These are phyloP conservation scores for Mortierella sp. DNA, from an alignment of 371 early-diverging fungal species.

Conservation along the genomic window DNA sequence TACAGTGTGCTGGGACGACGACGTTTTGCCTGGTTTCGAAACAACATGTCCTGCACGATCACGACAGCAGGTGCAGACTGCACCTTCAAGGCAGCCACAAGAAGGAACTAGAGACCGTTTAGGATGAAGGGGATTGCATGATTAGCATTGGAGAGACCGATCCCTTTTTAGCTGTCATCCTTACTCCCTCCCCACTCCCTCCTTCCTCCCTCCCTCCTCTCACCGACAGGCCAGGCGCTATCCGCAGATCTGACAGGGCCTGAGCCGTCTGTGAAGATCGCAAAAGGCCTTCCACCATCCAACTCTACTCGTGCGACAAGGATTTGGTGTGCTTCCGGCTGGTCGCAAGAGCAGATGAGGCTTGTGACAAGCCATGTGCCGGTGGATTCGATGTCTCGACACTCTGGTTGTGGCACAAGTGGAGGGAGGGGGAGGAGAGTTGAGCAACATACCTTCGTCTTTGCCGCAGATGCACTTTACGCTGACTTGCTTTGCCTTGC, in stretches of 20 bases:
- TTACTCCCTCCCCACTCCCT: too few relatives aligned
- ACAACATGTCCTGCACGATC: conserved; percentile 39
- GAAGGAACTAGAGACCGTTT: not conserved
- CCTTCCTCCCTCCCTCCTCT: too few relatives aligned
- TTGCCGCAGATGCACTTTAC: conserved; percentile 77
- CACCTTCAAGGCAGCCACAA: conserved; percentile 37
- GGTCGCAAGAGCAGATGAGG: not conserved
- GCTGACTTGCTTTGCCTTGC: conserved; percentile 81
- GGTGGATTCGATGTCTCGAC: too few relatives aligned
- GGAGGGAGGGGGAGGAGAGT: not conserved
- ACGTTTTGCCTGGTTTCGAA: conserved; percentile 23
- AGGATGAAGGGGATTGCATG: not conserved
- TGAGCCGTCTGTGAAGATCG: conserved; percentile 11
- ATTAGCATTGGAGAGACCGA: too few relatives aligned
- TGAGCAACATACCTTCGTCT: conserved; percentile 26
- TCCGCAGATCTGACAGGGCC: conserved; percentile 5
- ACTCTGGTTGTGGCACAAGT: too few relatives aligned
- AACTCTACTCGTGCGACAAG: conserved; percentile 18
- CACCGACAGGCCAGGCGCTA: conserved; percentile 2
- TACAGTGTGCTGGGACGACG: conserved; percentile 14
- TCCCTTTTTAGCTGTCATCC: too few relatives aligned
- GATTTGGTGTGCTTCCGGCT: conserved; percentile 30
- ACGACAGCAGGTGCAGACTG: conserved; percentile 37
- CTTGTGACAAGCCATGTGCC: not conserved
- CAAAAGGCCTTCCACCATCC: conserved; percentile 20